phyloP scores from a whole-genome alignment of 2,329 filamentous ascomycete genomes.

The Aspergillus japonicus region DNA sequence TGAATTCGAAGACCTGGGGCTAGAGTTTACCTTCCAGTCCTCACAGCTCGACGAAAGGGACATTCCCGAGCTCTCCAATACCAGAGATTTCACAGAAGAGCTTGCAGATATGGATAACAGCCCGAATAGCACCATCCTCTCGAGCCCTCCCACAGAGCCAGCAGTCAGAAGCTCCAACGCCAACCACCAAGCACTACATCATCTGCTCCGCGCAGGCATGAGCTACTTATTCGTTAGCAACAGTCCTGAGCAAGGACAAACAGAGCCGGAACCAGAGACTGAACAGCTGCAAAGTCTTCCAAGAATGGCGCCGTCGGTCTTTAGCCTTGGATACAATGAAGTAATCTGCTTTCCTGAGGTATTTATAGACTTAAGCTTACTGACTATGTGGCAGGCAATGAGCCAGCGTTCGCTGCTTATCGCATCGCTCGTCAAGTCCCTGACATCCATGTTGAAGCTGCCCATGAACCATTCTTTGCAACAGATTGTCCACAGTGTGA shows the following conservation, averaged over 20 bases:
- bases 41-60: not conserved
- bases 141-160: not conserved
- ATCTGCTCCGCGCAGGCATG: slow-evolving; percentile 30
- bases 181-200: not conserved
- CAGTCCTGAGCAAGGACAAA: slow-evolving; percentile 1
- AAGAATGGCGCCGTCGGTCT: slow-evolving; percentile 30
- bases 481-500: slow-evolving; percentile 15
- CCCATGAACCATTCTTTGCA: slow-evolving; percentile 17
- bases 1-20: not conserved
- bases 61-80: not conserved
- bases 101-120: not conserved
- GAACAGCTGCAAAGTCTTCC: slow-evolving; percentile 19
- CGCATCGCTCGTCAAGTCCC: slow-evolving; percentile 35
- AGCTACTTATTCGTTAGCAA: slow-evolving; percentile 5
- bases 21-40: not conserved
- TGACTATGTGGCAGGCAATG: slow-evolving; percentile 29
- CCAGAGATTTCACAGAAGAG: not conserved
- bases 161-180: not conserved
- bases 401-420: slow-evolving; percentile 36
- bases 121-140: not conserved
- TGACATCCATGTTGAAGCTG: slow-evolving; percentile 31
- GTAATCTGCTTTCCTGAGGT: slow-evolving; percentile 17
- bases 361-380: not conserved
- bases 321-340: slow-evolving; percentile 31
- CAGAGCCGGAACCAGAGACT: not conserved